Base-by-base conservation (phyloP, 2,329 filamentous ascomycete species). In the Pseudopithomyces maydicus region DNA sequence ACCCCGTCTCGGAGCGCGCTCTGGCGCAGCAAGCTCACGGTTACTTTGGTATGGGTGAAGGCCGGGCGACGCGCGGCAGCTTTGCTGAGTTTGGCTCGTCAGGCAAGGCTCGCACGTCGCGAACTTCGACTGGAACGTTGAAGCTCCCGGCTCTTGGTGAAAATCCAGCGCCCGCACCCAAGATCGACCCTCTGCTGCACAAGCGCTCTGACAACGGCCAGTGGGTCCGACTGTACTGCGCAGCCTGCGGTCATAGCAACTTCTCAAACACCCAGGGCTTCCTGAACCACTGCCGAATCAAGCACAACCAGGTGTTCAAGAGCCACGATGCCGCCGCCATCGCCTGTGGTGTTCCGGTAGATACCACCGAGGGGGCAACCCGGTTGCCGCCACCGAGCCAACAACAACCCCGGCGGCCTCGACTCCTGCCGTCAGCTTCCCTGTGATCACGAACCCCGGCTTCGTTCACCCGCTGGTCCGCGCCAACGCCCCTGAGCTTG, bases 251-350 rank as follows among this genome's bases (percentile, higher is more conserved):
- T 48, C 85, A 94, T 62, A 91, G 92, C 74, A 91, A 97, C 75
- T 98, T 98, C 72, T 93, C 90, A 54, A 98, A 93, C 79, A 96
- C 93, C 0, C 95, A 98, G 76, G 95, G 95, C n/a, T 98, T 98
- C 78, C 95, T 99, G 79, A 99, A 99, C 72, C 95, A 99, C 74
- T 98, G 94, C 74, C 92, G 95, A 55, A 98, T 99, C 68, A 92
- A 93, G 23, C 95, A 99, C 78, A 90, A 90, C 73, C 85, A 91
- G 57, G 92, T 96, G 62, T 98, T 93, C 81, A 94, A 96, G 78
- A 97, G 92, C 67, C 95, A 99, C 71, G 94, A 98, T 75, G 91
- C 93, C 70, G 95, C 95, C 60, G 95, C 94, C 33, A 84, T 93
- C 54, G 90, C 90, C 57, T 96, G 92, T 66, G 95, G 95, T 51